A percentile compares a stretch with the other conserved stretches of the same genome.
phyloP scores from a whole-genome alignment of 129 eudicot genomes.

The Calendula officinalis region DNA sequence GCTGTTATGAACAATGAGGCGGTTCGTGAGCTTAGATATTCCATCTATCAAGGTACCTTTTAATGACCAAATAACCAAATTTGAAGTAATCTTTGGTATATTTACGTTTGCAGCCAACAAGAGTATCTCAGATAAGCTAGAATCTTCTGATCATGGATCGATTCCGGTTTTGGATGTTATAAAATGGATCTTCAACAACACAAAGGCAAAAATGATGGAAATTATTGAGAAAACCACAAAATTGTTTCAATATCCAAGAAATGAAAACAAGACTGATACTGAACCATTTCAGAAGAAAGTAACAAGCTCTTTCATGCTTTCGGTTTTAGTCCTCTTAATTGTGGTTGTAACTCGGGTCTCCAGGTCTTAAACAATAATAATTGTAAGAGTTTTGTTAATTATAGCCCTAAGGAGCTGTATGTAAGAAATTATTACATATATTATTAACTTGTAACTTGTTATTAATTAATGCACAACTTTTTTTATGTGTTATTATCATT shows the following conservation, averaged over 20 bases:
- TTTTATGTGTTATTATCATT: no score
- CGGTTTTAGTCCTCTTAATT: constrained; percentile 52
- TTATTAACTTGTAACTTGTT: no score
- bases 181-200: constrained; percentile 41
- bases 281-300: constrained; percentile 45
- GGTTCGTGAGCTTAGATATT: constrained; percentile 64
- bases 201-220: constrained; percentile 49
- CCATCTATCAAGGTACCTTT: constrained; percentile 51
- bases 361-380: constrained; percentile 24
- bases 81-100: background rate
- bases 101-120: constrained; percentile 35
- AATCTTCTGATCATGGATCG: constrained; percentile 27
- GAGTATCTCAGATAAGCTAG: constrained; percentile 14
- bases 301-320: constrained; percentile 47
- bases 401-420: no score
- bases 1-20: constrained; percentile 81
- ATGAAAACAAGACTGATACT: constrained; percentile 15
- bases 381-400: no score
- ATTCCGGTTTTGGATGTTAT: constrained; percentile 28
- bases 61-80: background rate
- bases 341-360: constrained; percentile 51
- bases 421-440: no score
- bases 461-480: no score
- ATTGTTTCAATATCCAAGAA: constrained; percentile 34
- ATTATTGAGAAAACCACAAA: constrained; percentile 43